Percentiles rank a stretch among this genome's conserved stretches.
These are phyloP conservation scores for Metschnikowia kunwiensis DNA, from an alignment of 805 yeast genomes.

Conservation along the genomic window DNA sequence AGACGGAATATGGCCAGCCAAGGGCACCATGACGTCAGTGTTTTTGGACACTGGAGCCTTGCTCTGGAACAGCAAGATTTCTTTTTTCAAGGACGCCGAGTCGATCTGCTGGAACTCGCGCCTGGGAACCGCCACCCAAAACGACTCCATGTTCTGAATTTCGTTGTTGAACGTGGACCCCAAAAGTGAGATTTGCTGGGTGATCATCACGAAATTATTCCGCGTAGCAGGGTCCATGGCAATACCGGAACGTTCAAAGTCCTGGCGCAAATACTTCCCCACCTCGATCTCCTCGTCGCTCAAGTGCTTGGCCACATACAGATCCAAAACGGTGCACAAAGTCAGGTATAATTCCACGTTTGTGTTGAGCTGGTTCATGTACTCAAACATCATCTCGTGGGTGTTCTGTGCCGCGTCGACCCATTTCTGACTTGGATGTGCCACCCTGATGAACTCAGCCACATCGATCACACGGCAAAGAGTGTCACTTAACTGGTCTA, in stretches of 20 bases:
- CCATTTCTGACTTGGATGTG: conserved; percentile 74
- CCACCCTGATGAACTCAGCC: conserved; percentile 86
- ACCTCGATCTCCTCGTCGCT: conserved; percentile 76
- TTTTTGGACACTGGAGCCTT: conserved; percentile 17
- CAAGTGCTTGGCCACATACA: conserved; percentile 31
- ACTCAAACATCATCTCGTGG: conserved; percentile 86
- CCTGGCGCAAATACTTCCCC: conserved; percentile 74
- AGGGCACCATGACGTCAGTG: conserved; percentile 24
- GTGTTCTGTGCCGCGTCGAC: conserved; percentile 79
- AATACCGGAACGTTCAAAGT: conserved; percentile 88
- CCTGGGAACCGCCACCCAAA: conserved; percentile 36
- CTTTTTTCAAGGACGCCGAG: conserved; percentile 21
- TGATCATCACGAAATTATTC: conserved; percentile 67
- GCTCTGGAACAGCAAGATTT: conserved; percentile 27
- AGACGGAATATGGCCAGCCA: conserved; percentile 61
- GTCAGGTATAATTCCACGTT: conserved; percentile 65
- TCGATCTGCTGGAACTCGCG: conserved; percentile 30
- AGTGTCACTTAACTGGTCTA: conserved; percentile 84
- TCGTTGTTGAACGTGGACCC: conserved; percentile 75
- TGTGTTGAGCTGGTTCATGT: conserved; percentile 90
- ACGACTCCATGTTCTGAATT: conserved; percentile 32
- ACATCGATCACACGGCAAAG: conserved; percentile 91
- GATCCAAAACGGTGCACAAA: conserved; percentile 52
- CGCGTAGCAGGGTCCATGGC: conserved; percentile 67
- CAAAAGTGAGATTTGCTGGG: conserved; percentile 73